phyloP scores from a whole-genome alignment of 2,329 filamentous ascomycete species.

The Penicillium sp. region DNA sequence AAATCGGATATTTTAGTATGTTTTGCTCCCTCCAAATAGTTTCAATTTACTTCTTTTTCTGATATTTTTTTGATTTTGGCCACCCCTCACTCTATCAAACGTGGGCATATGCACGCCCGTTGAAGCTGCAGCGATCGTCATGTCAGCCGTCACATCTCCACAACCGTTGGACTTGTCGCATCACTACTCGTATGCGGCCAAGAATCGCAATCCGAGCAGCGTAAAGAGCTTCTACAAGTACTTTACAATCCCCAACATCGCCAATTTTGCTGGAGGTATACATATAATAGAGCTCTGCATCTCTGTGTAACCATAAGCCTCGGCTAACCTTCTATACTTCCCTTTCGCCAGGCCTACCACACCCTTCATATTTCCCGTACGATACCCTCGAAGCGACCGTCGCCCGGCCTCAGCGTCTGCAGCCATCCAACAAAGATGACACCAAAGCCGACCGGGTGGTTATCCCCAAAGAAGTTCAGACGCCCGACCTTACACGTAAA shows the following conservation, averaged over 20 bases:
- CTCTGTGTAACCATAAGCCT: constrained; percentile 3
- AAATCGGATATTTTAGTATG: constrained; percentile 10
- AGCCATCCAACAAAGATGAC: constrained; percentile 67
- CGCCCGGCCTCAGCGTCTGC: constrained; percentile 75
- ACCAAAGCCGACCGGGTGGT: constrained; percentile 62
- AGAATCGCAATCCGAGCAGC: constrained; percentile 66
- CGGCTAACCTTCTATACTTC: not conserved
- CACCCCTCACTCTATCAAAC: not conserved
- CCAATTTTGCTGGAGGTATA: constrained; percentile 65
- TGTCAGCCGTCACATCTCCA: constrained; percentile 41
- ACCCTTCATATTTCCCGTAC: constrained; percentile 83
- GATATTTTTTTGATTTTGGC: not conserved
- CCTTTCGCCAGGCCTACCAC: constrained; percentile 73
- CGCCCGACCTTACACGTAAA: constrained; percentile 66
- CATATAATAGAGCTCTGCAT: not conserved
- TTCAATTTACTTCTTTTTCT: not conserved
- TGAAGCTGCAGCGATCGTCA: constrained; percentile 25
- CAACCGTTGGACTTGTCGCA: constrained; percentile 77
- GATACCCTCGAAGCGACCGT: constrained; percentile 86
- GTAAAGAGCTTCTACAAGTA: constrained; percentile 89
- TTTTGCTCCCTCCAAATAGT: not conserved
- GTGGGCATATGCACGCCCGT: constrained; percentile 25
- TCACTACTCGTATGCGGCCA: constrained; percentile 74
- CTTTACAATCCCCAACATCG: constrained; percentile 69
- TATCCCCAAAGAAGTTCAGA: constrained; percentile 71